Evolutionary conservation across 2,329 filamentous ascomycete genomes (phyloP).

Genomic region (Alternaria gansuensis): DNA sequence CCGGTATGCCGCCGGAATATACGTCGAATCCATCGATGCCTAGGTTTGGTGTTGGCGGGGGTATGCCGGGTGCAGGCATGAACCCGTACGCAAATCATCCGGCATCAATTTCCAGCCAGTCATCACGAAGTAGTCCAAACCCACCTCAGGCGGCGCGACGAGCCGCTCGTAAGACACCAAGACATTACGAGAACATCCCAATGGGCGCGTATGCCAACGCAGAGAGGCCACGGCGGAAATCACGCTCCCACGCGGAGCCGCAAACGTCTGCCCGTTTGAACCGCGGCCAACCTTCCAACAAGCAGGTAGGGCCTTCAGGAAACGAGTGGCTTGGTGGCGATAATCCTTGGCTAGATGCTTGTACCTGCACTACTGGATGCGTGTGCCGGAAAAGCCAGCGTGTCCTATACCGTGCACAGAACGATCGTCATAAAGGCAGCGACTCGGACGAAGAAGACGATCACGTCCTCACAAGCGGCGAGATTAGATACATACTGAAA

Average conservation of each 20-base stretch:
- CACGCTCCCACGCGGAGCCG: conserved; percentile 1
- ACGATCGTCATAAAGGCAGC: conserved; percentile 2
- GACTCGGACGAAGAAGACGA: conserved; percentile 11
- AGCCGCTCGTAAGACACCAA: background rate
- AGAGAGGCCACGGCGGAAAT: conserved; percentile 1
- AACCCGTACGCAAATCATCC: conserved; percentile 15
- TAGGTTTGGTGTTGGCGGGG: conserved; percentile 1
- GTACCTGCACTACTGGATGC: conserved; percentile 42
- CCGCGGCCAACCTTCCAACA: conserved; percentile 15
- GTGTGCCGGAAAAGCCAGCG: conserved; percentile 42
- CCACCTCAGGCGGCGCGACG: conserved; percentile 3
- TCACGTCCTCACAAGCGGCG: conserved; percentile 26
- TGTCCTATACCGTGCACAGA: conserved; percentile 33
- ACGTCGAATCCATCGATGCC: conserved; percentile 17
- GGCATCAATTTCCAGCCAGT: conserved; percentile 8
- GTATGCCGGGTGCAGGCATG: conserved; percentile 1
- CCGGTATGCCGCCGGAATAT: conserved; percentile 21
- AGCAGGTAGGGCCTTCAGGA: conserved; percentile 27
- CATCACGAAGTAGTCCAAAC: conserved; percentile 5
- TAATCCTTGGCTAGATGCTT: conserved; percentile 41
- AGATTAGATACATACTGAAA: conserved; percentile 41
- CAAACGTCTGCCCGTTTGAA: conserved; percentile 23
- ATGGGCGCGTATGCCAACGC: conserved; percentile 26
- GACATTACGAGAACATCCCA: conserved; percentile 24
- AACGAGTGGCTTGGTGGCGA: conserved; percentile 38